Evolutionary conservation across 352 stramenopile genomes (phyloP).

Genomic region (Aphanomyces cochlioides): DNA sequence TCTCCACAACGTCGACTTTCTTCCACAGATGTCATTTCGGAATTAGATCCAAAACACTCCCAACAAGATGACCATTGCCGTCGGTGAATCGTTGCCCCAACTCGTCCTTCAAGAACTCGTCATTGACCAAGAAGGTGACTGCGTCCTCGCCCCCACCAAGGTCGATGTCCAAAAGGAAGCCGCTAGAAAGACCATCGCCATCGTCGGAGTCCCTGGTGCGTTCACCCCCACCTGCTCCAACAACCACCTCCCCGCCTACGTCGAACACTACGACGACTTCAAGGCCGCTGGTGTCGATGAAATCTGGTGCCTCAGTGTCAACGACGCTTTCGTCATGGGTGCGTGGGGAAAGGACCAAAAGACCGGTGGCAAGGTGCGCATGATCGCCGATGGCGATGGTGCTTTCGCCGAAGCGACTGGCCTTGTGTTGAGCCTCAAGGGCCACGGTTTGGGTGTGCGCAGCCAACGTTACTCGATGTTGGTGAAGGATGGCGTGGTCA

Average conservation of each 20-base stretch:
- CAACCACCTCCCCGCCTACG: conserved; percentile 14
- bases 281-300: conserved; percentile 48
- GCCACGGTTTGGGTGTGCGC: conserved; percentile 16
- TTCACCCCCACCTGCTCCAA: conserved; percentile 29
- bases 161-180: conserved; percentile 11
- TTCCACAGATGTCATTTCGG: too few species aligned
- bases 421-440: conserved; percentile 5
- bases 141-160: background rate
- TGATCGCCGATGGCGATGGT: conserved; percentile 27
- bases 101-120: conserved; percentile 11
- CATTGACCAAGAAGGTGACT: background rate
- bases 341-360: conserved; percentile 49
- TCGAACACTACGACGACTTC: conserved; percentile 18
- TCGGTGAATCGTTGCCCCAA: conserved; percentile 4
- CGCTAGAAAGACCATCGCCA: conserved; percentile 15
- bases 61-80: conserved; percentile 9
- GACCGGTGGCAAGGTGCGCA: conserved; percentile 20
- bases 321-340: conserved; percentile 28
- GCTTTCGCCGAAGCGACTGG: conserved; percentile 20
- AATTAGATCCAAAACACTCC: background rate
- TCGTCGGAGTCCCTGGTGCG: conserved; percentile 24
- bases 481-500: conserved; percentile 27
- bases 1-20: too few species aligned
- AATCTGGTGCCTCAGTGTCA: conserved; percentile 35
- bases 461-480: conserved; percentile 25